Evolutionary conservation across 202 grass and related monocot genomes (phyloP).

Genomic region (Digitaria exilis): DNA sequence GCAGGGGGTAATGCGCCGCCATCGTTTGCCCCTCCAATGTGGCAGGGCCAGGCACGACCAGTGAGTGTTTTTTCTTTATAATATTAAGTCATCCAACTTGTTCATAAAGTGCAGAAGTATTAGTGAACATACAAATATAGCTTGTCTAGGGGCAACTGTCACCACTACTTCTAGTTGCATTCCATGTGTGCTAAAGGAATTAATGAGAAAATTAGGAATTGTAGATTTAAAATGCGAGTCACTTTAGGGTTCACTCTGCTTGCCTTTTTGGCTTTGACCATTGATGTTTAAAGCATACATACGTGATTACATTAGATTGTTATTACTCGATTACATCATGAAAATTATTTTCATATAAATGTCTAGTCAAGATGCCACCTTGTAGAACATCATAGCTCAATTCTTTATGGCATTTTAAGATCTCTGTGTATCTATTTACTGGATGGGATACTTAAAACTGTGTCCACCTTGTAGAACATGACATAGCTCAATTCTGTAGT

Average conservation of each 20-base stretch:
- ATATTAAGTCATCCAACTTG: slow-evolving; percentile 3
- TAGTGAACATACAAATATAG: slow-evolving; percentile 3
- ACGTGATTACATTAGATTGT: neutral
- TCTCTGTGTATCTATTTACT: slow-evolving; percentile 27
- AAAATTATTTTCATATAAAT: neutral
- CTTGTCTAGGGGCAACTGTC: neutral
- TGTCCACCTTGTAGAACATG: neutral
- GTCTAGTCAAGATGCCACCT: neutral
- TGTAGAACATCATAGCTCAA: neutral
- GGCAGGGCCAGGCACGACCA: slow-evolving; percentile 61
- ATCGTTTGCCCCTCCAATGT: slow-evolving; percentile 45
- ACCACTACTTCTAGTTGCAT: slow-evolving; percentile 15
- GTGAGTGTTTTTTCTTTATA: slow-evolving; percentile 52
- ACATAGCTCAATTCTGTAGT: slow-evolving; percentile 16
- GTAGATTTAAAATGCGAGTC: neutral
- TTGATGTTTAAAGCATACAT: neutral
- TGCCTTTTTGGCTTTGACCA: neutral
- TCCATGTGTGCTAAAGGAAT: neutral
- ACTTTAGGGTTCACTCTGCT: neutral
- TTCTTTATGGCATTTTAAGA: slow-evolving; percentile 16
- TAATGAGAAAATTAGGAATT: neutral
- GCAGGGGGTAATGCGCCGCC: slow-evolving; percentile 36
- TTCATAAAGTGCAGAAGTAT: neutral
- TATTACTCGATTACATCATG: neutral
- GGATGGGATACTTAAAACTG: neutral